These are phyloP conservation scores for Fusarium chaquense DNA, from an alignment of 2,329 filamentous ascomycete species.

Conservation along the genomic window DNA sequence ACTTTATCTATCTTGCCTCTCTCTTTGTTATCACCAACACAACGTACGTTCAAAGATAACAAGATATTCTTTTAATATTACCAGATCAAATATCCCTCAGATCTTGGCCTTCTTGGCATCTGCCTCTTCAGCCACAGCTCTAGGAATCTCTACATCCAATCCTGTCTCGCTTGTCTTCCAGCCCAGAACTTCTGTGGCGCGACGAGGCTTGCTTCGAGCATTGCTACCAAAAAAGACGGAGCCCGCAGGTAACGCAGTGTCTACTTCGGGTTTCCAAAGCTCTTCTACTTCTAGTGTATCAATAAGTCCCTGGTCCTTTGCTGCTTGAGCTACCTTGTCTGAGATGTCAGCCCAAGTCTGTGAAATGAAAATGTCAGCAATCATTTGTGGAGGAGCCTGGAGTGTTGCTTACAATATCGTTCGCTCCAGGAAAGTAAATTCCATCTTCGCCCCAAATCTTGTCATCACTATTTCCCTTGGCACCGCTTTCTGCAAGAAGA, in stretches of 20 bases:
- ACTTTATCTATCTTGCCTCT: neutral
- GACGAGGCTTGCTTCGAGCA: conserved; percentile 63
- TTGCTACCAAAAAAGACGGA: conserved; percentile 68
- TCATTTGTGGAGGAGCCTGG: too few species aligned
- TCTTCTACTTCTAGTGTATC: conserved; percentile 45
- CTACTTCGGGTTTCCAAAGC: conserved; percentile 57
- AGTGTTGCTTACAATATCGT: conserved; percentile 46
- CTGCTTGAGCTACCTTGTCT: conserved; percentile 45
- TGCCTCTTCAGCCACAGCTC: conserved; percentile 46
- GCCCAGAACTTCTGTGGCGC: conserved; percentile 64
- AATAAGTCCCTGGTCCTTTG: conserved; percentile 46
- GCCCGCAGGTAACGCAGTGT: conserved; percentile 58
- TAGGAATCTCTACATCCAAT: conserved; percentile 58
- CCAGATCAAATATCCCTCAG: neutral
- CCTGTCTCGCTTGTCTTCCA: conserved; percentile 65
- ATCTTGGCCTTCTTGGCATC: conserved; percentile 11
- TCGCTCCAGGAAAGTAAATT: conserved; percentile 52
- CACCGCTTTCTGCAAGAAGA: conserved; percentile 49
- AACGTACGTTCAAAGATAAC: neutral
- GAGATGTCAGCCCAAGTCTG: conserved; percentile 51
- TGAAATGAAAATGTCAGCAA: too few species aligned
- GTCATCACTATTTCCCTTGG: conserved; percentile 33
- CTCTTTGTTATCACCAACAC: neutral
- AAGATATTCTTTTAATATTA: neutral
- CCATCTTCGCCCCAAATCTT: conserved; percentile 56